A percentile compares a stretch with the other conserved stretches of the same genome.
phyloP scores from a whole-genome alignment of 805 yeast species.

The Ascoidea asiatica region DNA sequence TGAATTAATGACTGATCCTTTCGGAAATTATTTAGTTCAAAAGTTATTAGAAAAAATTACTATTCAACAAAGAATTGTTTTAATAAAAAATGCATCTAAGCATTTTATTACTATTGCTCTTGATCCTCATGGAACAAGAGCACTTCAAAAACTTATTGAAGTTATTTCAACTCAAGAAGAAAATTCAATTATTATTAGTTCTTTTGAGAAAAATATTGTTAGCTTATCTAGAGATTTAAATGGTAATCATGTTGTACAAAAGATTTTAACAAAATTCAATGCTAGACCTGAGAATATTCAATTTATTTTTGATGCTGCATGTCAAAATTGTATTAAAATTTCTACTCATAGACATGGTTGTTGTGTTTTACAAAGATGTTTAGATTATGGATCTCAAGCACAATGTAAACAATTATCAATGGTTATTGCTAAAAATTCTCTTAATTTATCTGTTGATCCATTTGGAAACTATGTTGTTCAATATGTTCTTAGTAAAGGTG shows the following conservation, averaged over 20 bases:
- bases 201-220: constrained; percentile 62
- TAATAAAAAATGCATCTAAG: constrained; percentile 62
- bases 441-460: constrained; percentile 72
- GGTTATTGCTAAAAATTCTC: constrained; percentile 56
- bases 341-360: constrained; percentile 97
- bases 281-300: constrained; percentile 49
- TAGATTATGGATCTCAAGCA: constrained; percentile 68
- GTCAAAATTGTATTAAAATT: constrained; percentile 57
- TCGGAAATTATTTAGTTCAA: constrained; percentile 93
- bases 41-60: constrained; percentile 71
- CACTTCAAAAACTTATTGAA: constrained; percentile 85
- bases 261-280: constrained; percentile 64
- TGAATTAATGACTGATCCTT: constrained; percentile 88
- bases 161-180: constrained; percentile 64
- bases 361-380: constrained; percentile 89
- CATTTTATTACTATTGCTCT: constrained; percentile 70
- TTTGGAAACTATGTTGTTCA: constrained; percentile 97
- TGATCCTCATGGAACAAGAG: constrained; percentile 94
- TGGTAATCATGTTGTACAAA: constrained; percentile 95
- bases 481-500: constrained; percentile 51
- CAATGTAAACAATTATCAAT: constrained; percentile 60
- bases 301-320: constrained; percentile 81
- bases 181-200: constrained; percentile 42
- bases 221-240: constrained; percentile 75
- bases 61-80: constrained; percentile 50